Evolutionary conservation across 2,329 filamentous ascomycete genomes (phyloP).

Genomic region (Chalaropsis thielavioides): DNA sequence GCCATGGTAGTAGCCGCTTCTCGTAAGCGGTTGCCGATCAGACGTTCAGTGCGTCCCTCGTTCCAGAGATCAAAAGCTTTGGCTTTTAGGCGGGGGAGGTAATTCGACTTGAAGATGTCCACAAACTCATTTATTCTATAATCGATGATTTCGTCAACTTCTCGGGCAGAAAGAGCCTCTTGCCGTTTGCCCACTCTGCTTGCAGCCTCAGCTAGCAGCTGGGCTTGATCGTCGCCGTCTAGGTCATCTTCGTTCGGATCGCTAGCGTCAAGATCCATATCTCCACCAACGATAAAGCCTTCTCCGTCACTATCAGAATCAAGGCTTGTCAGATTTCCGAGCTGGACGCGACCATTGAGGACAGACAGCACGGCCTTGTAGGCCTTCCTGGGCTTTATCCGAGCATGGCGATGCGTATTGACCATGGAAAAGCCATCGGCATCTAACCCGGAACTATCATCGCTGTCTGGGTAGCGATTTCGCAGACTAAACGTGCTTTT

Average conservation of each 20-base stretch:
- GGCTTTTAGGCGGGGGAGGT: slow-evolving; percentile 10
- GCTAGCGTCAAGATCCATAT: slow-evolving; percentile 17
- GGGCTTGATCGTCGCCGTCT: slow-evolving; percentile 23
- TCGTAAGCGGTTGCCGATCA: slow-evolving; percentile 28
- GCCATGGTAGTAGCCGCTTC: slow-evolving; percentile 30
- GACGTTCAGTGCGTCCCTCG: not conserved
- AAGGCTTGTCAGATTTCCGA: slow-evolving; percentile 17
- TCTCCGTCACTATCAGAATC: slow-evolving; percentile 16
- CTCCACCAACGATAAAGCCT: slow-evolving; percentile 10
- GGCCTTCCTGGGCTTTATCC: slow-evolving; percentile 33
- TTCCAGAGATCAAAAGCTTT: slow-evolving; percentile 16
- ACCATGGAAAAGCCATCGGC: slow-evolving; percentile 22
- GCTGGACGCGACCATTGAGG: slow-evolving; percentile 22
- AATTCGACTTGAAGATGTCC: slow-evolving; percentile 8
- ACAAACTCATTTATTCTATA: slow-evolving; percentile 11
- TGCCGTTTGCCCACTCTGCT: not conserved
- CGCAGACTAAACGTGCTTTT: slow-evolving; percentile 4
- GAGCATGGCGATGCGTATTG: slow-evolving; percentile 24
- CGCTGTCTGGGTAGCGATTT: slow-evolving; percentile 10
- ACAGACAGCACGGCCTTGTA: slow-evolving; percentile 29
- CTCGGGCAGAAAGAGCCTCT: slow-evolving; percentile 5
- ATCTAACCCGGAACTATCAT: slow-evolving; percentile 16
- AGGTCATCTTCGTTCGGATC: slow-evolving; percentile 32
- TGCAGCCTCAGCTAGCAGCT: slow-evolving; percentile 32
- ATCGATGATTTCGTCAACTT: slow-evolving; percentile 14